Base-by-base conservation (phyloP, 176 grass and related monocot species). In the Zoysia japonica region DNA sequence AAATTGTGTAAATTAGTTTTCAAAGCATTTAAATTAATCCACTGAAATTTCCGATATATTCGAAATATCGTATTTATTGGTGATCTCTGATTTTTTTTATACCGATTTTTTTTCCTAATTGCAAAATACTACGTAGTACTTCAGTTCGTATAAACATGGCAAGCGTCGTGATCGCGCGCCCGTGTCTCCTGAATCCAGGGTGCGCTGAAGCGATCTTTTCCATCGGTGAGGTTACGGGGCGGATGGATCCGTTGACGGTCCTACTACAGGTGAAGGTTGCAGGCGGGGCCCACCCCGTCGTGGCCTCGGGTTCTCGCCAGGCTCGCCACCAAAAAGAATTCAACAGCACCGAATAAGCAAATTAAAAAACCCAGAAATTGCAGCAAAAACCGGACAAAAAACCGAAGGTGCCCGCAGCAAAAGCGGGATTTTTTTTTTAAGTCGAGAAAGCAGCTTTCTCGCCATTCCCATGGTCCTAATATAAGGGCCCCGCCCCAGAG, bases 381-480 rank as follows among this genome's bases (percentile, higher is more conserved):
- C 28, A 28, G 28, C 16, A 44, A 71, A 64, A 74, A 49, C 37
- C 14, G 12, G 3, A 43, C 15, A 2, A 20, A 83, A 73, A 47
- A 43, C 47, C 37, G 46, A 49, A 62, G 48, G 37, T 42, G 55
- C 16, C 53, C 20, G 53, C 43, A 77, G 48, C 41, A 16, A 68
- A 80, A 75, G 75, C 19, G n/a, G 61, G 37, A 75, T 47, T 83
- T 75, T 28, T 28, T 28, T 28, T 84, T 54, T 78, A 75, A 28
- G 62, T 16, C 46, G 61, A 74, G 68, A 83, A 74, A 83, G 69
- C 68, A 79, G 75, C 86, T 75, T 84, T 78, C 71, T 74, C 54
- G 52, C 70, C 62, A 83, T 16, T 52, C 75, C 42, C 75, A 67
- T 78, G 74, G 62, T 54, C 52, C n/a, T 84, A 79, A 28, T 28